Base-by-base conservation (phyloP, 768 basidiomycete species). In the Antrodiella citrinella region DNA sequence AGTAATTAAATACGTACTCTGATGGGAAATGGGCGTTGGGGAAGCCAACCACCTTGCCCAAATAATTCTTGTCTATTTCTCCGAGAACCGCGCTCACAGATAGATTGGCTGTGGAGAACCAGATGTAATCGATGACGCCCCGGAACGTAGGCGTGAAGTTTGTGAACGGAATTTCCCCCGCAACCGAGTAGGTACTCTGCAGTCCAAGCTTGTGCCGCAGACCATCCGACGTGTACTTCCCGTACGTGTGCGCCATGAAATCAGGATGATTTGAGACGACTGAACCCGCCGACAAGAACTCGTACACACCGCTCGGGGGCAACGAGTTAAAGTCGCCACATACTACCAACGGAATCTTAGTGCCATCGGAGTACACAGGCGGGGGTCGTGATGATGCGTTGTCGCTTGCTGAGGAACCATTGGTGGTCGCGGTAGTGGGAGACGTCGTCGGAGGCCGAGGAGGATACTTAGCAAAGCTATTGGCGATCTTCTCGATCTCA, bases 301-400 rank as follows among this genome's bases (percentile, higher is more conserved):
- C 91, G 72, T 90, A 96, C 18, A 98, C 89, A 4, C 92, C 92
- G 26, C 89, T 91, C 9, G 72, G 71, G 1, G 91, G 87, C 2
- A 84, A 69, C 45, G 92, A 95, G 73, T 99, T 99, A 72, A 86
- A 93, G 69, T 99, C 96, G n/a, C 93, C 92, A 58, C 87, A 89
- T 51, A 97, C 72, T 65, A 99, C 77, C 53, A 87, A 67, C 7
- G 96, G 95, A 62, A 98, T 96, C 74, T 91, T 90, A 45, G 77
- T 75, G 15, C 86, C 91, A 61, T 95, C 91, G 11, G 80, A 58
- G 64, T 97, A 97, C 19, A 69, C 62, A 15, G 91, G 91, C 12
- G 78, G 69, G 22, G 78, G 76, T 43, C 70, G 62, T 7, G 76
- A 62, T 15, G 51, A 58, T 43, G 60, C 59, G 52, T 60, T 59